A percentile compares a stretch with the other conserved stretches of the same genome.
These are phyloP conservation scores for Kuraishia ogatae DNA, from an alignment of 805 yeast genomes.

Conservation along the genomic window DNA sequence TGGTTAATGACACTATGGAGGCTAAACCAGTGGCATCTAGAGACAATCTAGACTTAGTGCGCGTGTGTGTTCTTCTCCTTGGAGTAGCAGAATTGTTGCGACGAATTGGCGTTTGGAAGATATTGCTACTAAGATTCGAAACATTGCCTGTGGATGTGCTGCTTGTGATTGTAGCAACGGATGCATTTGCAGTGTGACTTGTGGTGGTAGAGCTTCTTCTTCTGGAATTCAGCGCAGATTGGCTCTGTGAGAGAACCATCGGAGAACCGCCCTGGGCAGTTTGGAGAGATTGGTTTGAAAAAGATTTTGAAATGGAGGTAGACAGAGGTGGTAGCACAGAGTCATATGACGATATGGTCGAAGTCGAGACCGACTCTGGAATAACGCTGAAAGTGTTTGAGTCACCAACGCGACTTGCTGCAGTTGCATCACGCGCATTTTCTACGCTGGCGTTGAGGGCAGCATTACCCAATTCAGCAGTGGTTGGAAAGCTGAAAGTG, in stretches of 20 bases:
- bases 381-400: constrained; percentile 2
- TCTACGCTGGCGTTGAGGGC: not conserved
- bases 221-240: constrained; percentile 3
- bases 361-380: constrained; percentile 15
- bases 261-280: not conserved
- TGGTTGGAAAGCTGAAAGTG: not conserved
- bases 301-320: constrained; percentile 11
- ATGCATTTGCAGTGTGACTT: not conserved
- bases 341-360: constrained; percentile 19
- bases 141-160: constrained; percentile 22
- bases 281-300: constrained; percentile 8
- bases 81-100: constrained; percentile 21
- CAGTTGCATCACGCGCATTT: not conserved
- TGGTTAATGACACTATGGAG: constrained; percentile 13
- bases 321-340: constrained; percentile 19
- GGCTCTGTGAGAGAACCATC: not conserved
- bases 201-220: constrained; percentile 9
- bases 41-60: constrained; percentile 32
- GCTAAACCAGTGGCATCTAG: constrained; percentile 25
- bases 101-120: constrained; percentile 16
- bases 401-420: not conserved
- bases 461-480: not conserved
- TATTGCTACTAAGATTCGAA: constrained; percentile 13
- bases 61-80: constrained; percentile 23
- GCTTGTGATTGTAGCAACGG: not conserved